Evolutionary conservation across 1,284 basidiomycete genomes (phyloP).

Genomic region (Papiliotrema flavescens): DNA sequence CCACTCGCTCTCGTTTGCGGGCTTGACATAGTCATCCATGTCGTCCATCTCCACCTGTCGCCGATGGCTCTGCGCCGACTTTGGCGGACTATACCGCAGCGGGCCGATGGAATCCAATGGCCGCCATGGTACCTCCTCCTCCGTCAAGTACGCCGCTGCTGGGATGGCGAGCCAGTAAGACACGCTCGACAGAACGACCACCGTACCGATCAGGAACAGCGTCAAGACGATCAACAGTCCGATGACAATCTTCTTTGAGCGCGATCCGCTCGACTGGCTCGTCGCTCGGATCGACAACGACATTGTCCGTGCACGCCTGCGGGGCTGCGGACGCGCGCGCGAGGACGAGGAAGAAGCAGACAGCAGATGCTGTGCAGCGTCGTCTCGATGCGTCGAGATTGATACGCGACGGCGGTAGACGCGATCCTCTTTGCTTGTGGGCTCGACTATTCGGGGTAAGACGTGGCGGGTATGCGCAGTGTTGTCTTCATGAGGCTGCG

Average conservation of each 20-base stretch:
- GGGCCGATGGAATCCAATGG: constrained; percentile 40
- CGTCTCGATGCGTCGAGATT: not conserved
- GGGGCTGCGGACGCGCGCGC: not conserved
- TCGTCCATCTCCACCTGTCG: constrained; percentile 2
- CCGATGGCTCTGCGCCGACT: not conserved
- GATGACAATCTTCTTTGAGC: constrained; percentile 50
- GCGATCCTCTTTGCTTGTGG: not conserved
- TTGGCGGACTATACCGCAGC: constrained; percentile 12
- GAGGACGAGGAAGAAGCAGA: not conserved
- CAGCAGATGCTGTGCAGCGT: not conserved
- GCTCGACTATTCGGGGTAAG: constrained; percentile 2
- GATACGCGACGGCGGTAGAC: constrained; percentile 1
- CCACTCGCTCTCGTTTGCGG: constrained; percentile 21
- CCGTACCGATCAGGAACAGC: constrained; percentile 82
- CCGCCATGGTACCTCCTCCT: constrained; percentile 66
- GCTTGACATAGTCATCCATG: not conserved
- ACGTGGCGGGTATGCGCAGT: not conserved
- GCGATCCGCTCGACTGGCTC: not conserved
- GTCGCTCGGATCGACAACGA: not conserved
- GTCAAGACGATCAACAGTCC: constrained; percentile 71
- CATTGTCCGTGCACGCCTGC: constrained; percentile 3
- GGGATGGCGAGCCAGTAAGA: constrained; percentile 87
- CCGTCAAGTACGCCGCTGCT: constrained; percentile 69
- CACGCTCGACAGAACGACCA: constrained; percentile 85
- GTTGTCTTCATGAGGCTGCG: not conserved